Evolutionary conservation across 768 basidiomycete species (phyloP).

Genomic region (Atractiella rhizophila): DNA sequence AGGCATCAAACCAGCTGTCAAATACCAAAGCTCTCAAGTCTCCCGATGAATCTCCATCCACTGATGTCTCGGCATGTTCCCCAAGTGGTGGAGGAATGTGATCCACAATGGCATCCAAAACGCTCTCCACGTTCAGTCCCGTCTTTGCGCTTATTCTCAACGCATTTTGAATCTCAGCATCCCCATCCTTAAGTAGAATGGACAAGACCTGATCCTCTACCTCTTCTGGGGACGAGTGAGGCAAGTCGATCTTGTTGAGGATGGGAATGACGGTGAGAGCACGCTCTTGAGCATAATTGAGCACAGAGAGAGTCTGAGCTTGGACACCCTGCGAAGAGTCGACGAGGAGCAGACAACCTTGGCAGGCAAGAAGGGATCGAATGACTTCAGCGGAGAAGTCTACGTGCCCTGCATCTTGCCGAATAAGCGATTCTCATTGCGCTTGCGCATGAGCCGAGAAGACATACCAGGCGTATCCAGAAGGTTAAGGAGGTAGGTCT

Average conservation of each 20-base stretch:
- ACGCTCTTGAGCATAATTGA: slow-evolving; percentile 4
- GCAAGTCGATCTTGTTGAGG: slow-evolving; percentile 89
- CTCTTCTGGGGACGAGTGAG: slow-evolving; percentile 39
- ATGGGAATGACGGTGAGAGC: slow-evolving; percentile 45
- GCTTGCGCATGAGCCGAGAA: not conserved
- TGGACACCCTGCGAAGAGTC: slow-evolving; percentile 60
- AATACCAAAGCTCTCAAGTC: slow-evolving; percentile 61
- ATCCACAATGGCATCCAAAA: slow-evolving; percentile 55
- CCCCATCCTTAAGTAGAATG: slow-evolving; percentile 53
- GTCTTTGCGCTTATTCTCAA: slow-evolving; percentile 78
- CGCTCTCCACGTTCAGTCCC: slow-evolving; percentile 49
- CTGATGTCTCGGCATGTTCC: slow-evolving; percentile 25
- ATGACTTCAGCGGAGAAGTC: slow-evolving; percentile 97
- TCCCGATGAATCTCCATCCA: slow-evolving; percentile 7
- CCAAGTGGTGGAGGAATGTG: slow-evolving; percentile 62
- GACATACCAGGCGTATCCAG: slow-evolving; percentile 66
- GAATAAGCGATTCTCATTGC: too few species aligned
- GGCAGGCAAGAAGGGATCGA: slow-evolving; percentile 69
- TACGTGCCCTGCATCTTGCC: slow-evolving; percentile 64
- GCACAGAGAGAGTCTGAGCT: slow-evolving; percentile 51
- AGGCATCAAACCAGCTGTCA: slow-evolving; percentile 66
- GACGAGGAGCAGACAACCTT: slow-evolving; percentile 62
- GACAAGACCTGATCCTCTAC: slow-evolving; percentile 57
- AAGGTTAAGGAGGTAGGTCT: slow-evolving; percentile 55
- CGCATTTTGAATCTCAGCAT: too few species aligned